Evolutionary conservation across 2,329 filamentous ascomycete species (phyloP), one percentile per base, ranked within the genome.

Genomic region (Chlorencoelia australis): DNA sequence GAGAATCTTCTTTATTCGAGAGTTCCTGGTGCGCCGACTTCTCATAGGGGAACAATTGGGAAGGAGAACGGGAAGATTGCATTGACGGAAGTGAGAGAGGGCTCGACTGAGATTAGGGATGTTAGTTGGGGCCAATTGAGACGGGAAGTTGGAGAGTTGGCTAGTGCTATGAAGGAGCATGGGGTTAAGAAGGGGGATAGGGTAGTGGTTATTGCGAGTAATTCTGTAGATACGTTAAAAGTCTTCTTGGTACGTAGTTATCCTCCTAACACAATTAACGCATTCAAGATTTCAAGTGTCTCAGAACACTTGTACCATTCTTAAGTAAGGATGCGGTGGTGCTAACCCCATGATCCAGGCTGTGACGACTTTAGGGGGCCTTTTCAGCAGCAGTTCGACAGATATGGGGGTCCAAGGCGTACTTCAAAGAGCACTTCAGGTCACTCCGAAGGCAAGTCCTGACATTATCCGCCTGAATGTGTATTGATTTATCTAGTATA

Each of bases 341-440:
- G n/a, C n/a, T n/a, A n/a, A n/a, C n/a, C n/a, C n/a, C n/a, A n/a
- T n/a, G n/a, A n/a, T n/a, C n/a, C n/a, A n/a, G n/a, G 84, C 82
- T 0, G 69, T 75, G 0, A 72, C 71, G 1, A 77, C 79, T 57
- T 51, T 91, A 1, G 86, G 86, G 0, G 85, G 68, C 1, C 56
- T 93, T 1, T 91, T 91, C 55, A 82, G 75, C 46, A 82, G 74
- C 31, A 79, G 73, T 35, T 83, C 78, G 6, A 89, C 85, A 0
- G 85, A 93, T 58, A 91, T 91, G 79, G 85, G 85, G 0, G 76
- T 79, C 10, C 77, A 79, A 44, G 85, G 84, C 0, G 71, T 93
- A 13, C 50, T 93, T 48, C 82, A 91, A 58, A 66, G 85, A 21
- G 66, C 83, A 17, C 60, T 77, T 32, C 84, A 91, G 63, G 76